Evolutionary conservation across 352 stramenopile species (phyloP), one percentile per base, ranked within the genome.

Genomic region (Phytopythium boreale): DNA sequence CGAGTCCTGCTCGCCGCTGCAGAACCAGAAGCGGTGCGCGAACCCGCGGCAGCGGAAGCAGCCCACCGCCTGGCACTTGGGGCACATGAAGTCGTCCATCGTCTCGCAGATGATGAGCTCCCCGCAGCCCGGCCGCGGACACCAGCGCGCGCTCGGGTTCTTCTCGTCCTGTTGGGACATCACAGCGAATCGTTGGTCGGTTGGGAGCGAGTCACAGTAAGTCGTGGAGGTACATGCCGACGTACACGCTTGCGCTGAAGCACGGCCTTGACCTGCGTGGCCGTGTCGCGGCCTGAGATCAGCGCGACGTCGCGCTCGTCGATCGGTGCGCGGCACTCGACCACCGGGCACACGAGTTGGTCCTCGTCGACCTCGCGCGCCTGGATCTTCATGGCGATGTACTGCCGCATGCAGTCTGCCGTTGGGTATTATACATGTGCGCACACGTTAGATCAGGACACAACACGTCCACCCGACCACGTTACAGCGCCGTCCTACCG

Each of bases 111-210:
- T 53, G 49, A 92, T 89, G 20, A 92, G 71, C 66, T 89, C 79
- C 8, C 80, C 81, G 61, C 83, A 92, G 6, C 68, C 74, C 11
- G 74, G 67, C 51, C 72, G 65, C 14, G 79, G 80, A 74, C 81
- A 92, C 83, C 83, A 92, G 19, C 83, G 64, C 52, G 80, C 80
- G 63, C 72, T 88, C n/a, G 83, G 83, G 50, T 90, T 89, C 61
- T 88, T 87, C 61, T 92, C 80, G 39, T 89, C 80, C 82, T 90
- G 53, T n/a, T 14, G 9, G 9, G 50, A 8, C 17, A 19, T 26
- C 50, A 39, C 34, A 39, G 10, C 11, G 34, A 39, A 39, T 39
- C 34, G 10, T 46, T 26, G 20, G 24, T 61, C 31, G 34, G 34
- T 7, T 41, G 17, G 55, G 11, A 15, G 55, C 24, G 34, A 14